Conservation (phyloP, 2,329 filamentous ascomycete species). For the Neofusicoccum ribis region DNA sequence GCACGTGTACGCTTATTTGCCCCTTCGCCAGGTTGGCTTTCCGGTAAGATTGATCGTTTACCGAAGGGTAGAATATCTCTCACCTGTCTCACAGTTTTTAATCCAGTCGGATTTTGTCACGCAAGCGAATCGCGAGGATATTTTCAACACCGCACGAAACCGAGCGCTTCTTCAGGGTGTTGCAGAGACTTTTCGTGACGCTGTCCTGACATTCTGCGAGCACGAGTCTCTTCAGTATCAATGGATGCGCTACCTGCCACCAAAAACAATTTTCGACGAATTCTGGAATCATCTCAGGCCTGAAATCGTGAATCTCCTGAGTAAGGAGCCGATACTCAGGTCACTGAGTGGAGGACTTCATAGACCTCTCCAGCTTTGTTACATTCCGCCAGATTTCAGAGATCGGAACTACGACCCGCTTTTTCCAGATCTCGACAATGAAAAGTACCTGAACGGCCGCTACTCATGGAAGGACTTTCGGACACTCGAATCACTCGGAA, state of each 20-base stretch:
- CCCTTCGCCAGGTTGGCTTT: constrained; percentile 46
- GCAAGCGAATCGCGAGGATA: background rate
- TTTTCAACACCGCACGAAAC: background rate
- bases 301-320: background rate
- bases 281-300: background rate
- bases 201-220: background rate
- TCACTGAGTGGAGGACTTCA: background rate
- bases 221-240: background rate
- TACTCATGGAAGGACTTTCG: background rate
- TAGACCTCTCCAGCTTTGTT: background rate
- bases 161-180: background rate
- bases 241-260: background rate
- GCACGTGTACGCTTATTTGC: constrained; percentile 50
- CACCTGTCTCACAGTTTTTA: background rate
- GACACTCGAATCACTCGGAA: background rate
- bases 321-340: background rate
- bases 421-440: background rate
- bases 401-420: background rate
- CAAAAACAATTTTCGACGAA: background rate
- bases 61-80: too few species aligned
- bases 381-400: background rate
- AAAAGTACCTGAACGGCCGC: background rate
- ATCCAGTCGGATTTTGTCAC: background rate
- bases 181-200: background rate
- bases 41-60: constrained; percentile 31